Percentiles rank a stretch among this genome's conserved stretches.
Conservation (phyloP, 176 grass and related monocot genomes). For the Musa acuminata region DNA sequence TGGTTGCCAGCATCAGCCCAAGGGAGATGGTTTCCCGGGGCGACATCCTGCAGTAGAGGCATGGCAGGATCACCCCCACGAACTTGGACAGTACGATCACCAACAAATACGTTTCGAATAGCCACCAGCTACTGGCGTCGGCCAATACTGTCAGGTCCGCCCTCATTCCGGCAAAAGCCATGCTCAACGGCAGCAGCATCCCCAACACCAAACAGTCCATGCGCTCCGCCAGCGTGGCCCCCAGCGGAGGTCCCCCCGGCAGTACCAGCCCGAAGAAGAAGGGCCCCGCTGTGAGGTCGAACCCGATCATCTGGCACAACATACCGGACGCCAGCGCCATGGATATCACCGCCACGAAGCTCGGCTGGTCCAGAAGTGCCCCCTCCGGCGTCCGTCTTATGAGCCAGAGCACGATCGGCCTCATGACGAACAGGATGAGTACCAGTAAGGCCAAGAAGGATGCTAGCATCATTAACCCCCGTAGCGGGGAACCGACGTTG, state of each 20-base stretch:
- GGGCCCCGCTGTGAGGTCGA: background rate
- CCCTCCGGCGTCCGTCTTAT: constrained; percentile 48
- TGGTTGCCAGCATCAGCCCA: constrained; percentile 64
- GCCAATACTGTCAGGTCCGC: constrained; percentile 37
- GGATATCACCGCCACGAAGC: constrained; percentile 42
- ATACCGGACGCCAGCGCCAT: constrained; percentile 29
- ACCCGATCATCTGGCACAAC: constrained; percentile 45
- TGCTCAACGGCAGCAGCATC: constrained; percentile 61
- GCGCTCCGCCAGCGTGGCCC: constrained; percentile 57
- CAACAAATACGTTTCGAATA: constrained; percentile 42
- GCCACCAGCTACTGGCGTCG: background rate
- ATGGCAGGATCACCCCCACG: constrained; percentile 46
- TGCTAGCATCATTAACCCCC: background rate
- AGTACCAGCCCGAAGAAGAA: constrained; percentile 63
- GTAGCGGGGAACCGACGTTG: background rate
- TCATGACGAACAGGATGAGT: constrained; percentile 33
- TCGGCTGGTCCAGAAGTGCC: constrained; percentile 42
- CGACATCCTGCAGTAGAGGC: constrained; percentile 52
- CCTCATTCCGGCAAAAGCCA: constrained; percentile 48
- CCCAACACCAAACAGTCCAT: constrained; percentile 62
- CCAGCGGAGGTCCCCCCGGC: constrained; percentile 77
- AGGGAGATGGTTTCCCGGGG: constrained; percentile 53
- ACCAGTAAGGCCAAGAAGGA: constrained; percentile 29
- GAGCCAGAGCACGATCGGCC: constrained; percentile 33
- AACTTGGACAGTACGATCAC: constrained; percentile 45